phyloP scores from a whole-genome alignment of 2,329 filamentous ascomycete species.

The Neophaeococcomyces aloes region DNA sequence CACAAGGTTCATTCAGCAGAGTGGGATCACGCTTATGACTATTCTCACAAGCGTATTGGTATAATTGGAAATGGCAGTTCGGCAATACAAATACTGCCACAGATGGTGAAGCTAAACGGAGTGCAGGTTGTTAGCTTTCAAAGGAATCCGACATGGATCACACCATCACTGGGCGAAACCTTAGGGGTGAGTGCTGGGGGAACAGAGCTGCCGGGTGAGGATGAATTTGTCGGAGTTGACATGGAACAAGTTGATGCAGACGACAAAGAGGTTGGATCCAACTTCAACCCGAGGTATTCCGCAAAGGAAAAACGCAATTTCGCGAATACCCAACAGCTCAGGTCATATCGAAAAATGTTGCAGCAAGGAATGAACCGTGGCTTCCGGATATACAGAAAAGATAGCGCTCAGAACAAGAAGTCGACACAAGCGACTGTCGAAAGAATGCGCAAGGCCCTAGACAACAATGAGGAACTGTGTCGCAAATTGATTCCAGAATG shows the following conservation, averaged over 20 bases:
- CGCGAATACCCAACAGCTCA: constrained; percentile 24
- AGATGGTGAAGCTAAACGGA: constrained; percentile 4
- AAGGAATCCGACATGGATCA: background rate
- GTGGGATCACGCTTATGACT: constrained; percentile 24
- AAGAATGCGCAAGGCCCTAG: constrained; percentile 20
- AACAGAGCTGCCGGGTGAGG: constrained; percentile 6
- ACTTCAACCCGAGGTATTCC: constrained; percentile 18
- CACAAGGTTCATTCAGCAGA: constrained; percentile 21
- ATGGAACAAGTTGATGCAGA: constrained; percentile 10
- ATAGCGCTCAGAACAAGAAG: constrained; percentile 11
- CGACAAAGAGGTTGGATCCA: constrained; percentile 15
- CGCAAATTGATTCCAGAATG: constrained; percentile 22
- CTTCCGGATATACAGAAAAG: constrained; percentile 14
- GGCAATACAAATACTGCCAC: constrained; percentile 17
- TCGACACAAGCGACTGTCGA: constrained; percentile 8
- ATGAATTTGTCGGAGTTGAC: constrained; percentile 10
- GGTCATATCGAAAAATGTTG: constrained; percentile 28
- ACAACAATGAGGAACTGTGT: constrained; percentile 14
- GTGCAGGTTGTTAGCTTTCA: constrained; percentile 21
- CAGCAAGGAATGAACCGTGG: constrained; percentile 15
- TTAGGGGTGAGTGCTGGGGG: constrained; percentile 17
- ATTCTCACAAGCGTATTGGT: constrained; percentile 18
- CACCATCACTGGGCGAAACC: no score
- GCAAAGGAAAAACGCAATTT: constrained; percentile 25
- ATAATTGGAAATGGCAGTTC: constrained; percentile 23